phyloP scores from a whole-genome alignment of 2,329 filamentous ascomycete genomes.

The Myotisia sp. region DNA sequence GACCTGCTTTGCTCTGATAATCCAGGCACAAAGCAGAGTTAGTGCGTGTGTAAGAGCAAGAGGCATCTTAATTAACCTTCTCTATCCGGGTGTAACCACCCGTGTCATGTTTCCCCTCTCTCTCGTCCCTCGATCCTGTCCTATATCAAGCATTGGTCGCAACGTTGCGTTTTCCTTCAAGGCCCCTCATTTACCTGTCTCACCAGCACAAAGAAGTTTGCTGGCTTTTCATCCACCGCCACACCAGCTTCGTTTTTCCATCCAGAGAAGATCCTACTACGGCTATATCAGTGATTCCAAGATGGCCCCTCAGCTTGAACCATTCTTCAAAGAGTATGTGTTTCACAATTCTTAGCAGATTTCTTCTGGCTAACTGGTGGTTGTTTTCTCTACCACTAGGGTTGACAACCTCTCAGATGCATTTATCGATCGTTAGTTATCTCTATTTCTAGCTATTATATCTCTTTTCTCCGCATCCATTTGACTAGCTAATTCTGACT shows the following conservation, averaged over 20 bases:
- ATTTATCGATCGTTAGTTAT: constrained; percentile 64
- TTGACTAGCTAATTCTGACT: constrained; percentile 7
- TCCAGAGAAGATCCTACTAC: constrained; percentile 25
- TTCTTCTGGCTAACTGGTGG: background rate
- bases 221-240: background rate
- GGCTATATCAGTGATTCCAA: constrained; percentile 38
- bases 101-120: constrained; percentile 15
- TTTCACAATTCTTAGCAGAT: background rate
- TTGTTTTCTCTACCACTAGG: constrained; percentile 15
- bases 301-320: constrained; percentile 83
- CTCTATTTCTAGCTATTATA: constrained; percentile 2
- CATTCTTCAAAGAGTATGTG: constrained; percentile 67
- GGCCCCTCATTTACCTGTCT: constrained; percentile 1
- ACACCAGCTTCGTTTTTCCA: constrained; percentile 3
- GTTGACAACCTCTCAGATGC: constrained; percentile 63
- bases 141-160: constrained; percentile 1
- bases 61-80: too few relatives aligned
- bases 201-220: background rate
- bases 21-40: too few relatives aligned
- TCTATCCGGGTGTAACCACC: constrained; percentile 5
- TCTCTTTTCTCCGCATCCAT: too few relatives aligned
- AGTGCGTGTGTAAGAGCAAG: too few relatives aligned
- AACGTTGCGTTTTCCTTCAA: background rate
- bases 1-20: too few relatives aligned
- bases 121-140: background rate